Percentiles rank a stretch among this genome's conserved stretches.
phyloP scores from a whole-genome alignment of 495 filamentous ascomycete species.

The Aspergillus heteromorphus region DNA sequence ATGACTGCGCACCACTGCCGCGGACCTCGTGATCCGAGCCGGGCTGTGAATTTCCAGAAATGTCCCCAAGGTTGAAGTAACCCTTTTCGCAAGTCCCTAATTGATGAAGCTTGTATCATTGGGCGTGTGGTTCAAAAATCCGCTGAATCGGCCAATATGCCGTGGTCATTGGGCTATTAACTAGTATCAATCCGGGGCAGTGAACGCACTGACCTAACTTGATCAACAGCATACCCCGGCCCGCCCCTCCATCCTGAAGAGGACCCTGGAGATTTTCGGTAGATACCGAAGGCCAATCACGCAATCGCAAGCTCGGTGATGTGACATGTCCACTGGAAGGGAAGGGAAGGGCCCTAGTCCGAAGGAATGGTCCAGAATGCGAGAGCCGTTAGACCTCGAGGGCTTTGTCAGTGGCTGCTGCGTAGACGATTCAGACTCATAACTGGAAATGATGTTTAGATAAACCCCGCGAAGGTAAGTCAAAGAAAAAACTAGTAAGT shows the following conservation, averaged over 20 bases:
- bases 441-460: no score
- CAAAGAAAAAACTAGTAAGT: no score
- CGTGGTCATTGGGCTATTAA: background rate
- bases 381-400: background rate
- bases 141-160: background rate
- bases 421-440: no score
- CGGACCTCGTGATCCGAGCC: slow-evolving; percentile 24
- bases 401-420: background rate
- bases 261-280: background rate
- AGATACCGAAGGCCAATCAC: background rate
- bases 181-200: background rate
- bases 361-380: background rate
- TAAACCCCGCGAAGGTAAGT: no score
- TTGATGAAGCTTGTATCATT: background rate
- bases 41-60: slow-evolving; percentile 33
- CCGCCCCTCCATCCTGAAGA: background rate
- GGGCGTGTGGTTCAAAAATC: background rate
- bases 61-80: slow-evolving; percentile 21
- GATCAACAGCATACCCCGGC: background rate
- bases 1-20: slow-evolving; percentile 27
- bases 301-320: background rate
- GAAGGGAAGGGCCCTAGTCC: background rate
- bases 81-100: slow-evolving; percentile 17
- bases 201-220: background rate
- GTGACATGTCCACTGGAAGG: background rate